Conservation (phyloP, 2,329 filamentous ascomycete species). For the Colletotrichum eleusines region DNA sequence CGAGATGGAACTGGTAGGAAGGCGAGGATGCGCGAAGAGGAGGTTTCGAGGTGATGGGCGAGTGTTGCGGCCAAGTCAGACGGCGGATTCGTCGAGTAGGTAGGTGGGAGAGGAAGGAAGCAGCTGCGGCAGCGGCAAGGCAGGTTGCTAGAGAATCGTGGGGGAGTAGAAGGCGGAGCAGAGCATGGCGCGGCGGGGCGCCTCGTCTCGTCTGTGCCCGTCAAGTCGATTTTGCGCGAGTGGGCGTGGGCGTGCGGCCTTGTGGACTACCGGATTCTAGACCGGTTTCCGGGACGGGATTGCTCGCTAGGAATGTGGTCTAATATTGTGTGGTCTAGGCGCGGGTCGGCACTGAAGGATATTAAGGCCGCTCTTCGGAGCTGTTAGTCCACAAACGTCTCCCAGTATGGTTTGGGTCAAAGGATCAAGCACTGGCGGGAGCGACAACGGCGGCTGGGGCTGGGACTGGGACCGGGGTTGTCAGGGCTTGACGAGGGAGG, state of each 20-base stretch:
- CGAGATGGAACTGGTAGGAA: not conserved
- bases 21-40: not conserved
- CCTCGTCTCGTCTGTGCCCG: slow-evolving; percentile 11
- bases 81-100: not conserved
- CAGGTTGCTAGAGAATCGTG: slow-evolving; percentile 35
- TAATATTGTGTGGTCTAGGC: slow-evolving; percentile 37
- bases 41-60: not conserved
- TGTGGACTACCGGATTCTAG: slow-evolving; percentile 26
- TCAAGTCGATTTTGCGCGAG: not conserved
- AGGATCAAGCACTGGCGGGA: slow-evolving; percentile 5
- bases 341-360: not conserved
- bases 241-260: slow-evolving; percentile 18
- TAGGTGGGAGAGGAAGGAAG: not conserved
- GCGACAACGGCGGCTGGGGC: slow-evolving; percentile 31
- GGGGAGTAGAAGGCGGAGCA: slow-evolving; percentile 19
- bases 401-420: slow-evolving; percentile 8
- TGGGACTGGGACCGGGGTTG: not conserved
- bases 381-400: slow-evolving; percentile 30
- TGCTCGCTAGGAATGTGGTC: slow-evolving; percentile 28
- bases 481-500: slow-evolving; percentile 19
- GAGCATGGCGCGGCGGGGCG: slow-evolving; percentile 38
- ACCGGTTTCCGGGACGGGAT: slow-evolving; percentile 25
- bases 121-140: not conserved
- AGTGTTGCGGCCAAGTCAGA: slow-evolving; percentile 1
- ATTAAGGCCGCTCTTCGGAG: slow-evolving; percentile 16